Conservation (phyloP, 345 rosid species). For the Microcos paniculata region DNA sequence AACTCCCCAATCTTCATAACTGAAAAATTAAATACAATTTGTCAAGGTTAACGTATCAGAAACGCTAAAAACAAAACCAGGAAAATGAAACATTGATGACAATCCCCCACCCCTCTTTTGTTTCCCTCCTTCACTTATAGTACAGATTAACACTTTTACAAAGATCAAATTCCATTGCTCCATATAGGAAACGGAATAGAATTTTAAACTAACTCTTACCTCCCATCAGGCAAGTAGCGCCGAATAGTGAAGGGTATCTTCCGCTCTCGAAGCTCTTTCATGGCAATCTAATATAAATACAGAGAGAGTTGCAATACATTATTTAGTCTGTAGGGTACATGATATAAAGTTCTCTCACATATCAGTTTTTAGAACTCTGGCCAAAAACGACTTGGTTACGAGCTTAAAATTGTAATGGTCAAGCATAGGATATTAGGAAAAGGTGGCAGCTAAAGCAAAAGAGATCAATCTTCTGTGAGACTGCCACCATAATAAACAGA, state of each 20-base stretch:
- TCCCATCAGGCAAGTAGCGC: slow-evolving; percentile 81
- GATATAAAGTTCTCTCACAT: background rate
- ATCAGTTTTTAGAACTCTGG: background rate
- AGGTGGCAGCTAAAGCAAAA: background rate
- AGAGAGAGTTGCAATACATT: background rate
- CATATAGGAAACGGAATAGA: background rate
- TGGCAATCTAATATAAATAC: slow-evolving; percentile 59
- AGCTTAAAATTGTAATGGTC: background rate
- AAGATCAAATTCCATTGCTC: background rate
- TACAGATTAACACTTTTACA: background rate
- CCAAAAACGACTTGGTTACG: background rate
- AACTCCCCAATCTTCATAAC: slow-evolving; percentile 88
- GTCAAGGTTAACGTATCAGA: background rate
- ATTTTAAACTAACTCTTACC: slow-evolving; percentile 37
- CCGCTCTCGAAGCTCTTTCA: slow-evolving; percentile 86
- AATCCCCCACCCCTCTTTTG: background rate
- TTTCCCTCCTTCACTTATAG: too few species aligned
- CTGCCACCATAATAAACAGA: background rate
- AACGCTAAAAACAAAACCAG: background rate
- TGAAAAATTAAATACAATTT: slow-evolving; percentile 18
- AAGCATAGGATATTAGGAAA: background rate
- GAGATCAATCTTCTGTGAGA: too few species aligned
- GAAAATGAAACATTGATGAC: background rate
- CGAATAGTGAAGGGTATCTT: slow-evolving; percentile 89
- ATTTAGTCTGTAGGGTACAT: background rate